Conservation (phyloP, 1,139 yeast genomes). For the Candida labiduridarum region DNA sequence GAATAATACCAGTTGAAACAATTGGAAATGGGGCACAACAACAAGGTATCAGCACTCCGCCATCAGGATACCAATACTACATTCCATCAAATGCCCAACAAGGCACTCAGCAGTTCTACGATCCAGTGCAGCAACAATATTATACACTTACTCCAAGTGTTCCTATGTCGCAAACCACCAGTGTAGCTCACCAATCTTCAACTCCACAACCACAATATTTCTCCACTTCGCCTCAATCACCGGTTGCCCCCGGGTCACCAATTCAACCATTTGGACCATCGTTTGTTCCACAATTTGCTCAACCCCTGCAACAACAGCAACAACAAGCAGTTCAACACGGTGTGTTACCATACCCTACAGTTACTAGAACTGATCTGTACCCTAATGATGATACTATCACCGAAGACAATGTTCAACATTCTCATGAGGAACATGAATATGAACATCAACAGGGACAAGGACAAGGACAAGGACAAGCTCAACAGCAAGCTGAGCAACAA, state of each 20-base stretch:
- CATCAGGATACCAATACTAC: slow-evolving; percentile 25
- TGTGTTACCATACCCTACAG: slow-evolving; percentile 16
- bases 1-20: slow-evolving; percentile 18
- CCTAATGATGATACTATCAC: slow-evolving; percentile 7
- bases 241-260: slow-evolving; percentile 14
- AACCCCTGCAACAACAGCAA: slow-evolving; percentile 12
- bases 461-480: neutral
- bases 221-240: slow-evolving; percentile 37
- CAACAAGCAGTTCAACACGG: slow-evolving; percentile 1
- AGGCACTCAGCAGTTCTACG: slow-evolving; percentile 43
- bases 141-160: slow-evolving; percentile 41
- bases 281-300: slow-evolving; percentile 13
- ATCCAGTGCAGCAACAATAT: slow-evolving; percentile 50
- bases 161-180: slow-evolving; percentile 31
- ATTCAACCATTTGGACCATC: slow-evolving; percentile 10
- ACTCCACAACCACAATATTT: slow-evolving; percentile 42
- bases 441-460: neutral
- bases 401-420: neutral
- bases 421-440: neutral
- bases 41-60: slow-evolving; percentile 11
- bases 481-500: neutral
- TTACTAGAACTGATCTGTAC: slow-evolving; percentile 8
- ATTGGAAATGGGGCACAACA: slow-evolving; percentile 12
- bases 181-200: slow-evolving; percentile 10
- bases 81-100: slow-evolving; percentile 26